Conservation (phyloP, 1,139 yeast species). For the Diutina siamensis region DNA sequence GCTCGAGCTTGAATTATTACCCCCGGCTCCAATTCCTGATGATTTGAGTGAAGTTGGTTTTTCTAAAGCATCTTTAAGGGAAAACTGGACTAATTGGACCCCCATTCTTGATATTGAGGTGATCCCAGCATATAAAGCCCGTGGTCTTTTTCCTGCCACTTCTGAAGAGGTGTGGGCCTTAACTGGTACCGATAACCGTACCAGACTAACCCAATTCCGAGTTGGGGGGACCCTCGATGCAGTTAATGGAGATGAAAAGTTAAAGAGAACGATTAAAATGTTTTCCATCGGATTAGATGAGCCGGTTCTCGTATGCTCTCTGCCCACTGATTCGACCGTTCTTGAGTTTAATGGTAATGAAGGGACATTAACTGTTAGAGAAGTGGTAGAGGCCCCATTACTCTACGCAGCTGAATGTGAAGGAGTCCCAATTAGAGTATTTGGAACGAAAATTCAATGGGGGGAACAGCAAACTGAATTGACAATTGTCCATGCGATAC, state of each 20-base stretch:
- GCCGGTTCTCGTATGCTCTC: background rate
- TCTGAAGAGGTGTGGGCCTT: background rate
- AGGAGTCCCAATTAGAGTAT: background rate
- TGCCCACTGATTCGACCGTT: background rate
- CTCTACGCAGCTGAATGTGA: background rate
- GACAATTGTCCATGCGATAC: background rate
- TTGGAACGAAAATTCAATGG: background rate
- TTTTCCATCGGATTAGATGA: background rate
- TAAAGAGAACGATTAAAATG: background rate
- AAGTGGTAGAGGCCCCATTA: background rate
- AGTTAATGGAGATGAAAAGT: background rate
- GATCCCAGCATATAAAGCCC: background rate
- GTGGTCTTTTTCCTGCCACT: background rate
- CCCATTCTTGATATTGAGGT: background rate
- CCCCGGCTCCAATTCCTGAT: background rate
- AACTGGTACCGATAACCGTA: slow-evolving; percentile 4
- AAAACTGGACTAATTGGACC: slow-evolving; percentile 1
- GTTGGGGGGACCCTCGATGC: background rate
- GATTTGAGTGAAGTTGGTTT: background rate
- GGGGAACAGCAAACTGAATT: background rate
- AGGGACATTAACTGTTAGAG: background rate
- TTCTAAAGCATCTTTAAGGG: background rate
- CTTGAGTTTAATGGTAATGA: background rate
- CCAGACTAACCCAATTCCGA: slow-evolving; percentile 3
- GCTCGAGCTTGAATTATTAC: background rate